Evolutionary conservation across 768 basidiomycete species (phyloP), one percentile per base, ranked within the genome.

Genomic region (Porphyrellus cyaneotinctus): DNA sequence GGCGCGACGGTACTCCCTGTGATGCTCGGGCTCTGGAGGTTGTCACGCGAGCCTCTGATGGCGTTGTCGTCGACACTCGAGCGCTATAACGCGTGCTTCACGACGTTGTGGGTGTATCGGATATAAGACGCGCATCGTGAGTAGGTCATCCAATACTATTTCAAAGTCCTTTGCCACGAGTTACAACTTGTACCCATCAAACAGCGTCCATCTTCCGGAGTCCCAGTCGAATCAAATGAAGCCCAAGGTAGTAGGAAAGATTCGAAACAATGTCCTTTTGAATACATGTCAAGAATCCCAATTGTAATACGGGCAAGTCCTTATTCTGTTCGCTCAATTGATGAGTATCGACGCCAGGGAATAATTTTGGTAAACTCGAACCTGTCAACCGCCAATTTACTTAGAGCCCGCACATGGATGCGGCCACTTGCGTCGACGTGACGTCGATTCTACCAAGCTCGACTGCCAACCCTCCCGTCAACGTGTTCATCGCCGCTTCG

Each of bases 1-100:
- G 72, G 68, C 3, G 70, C 70, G 5, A 55, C 75, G 9, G 75
- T 73, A 12, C 35, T 82, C 6, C 83, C 85, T 11, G 76, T 84
- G 5, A 60, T 87, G 13, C 61, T 77, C 2, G 88, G 88, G 0
- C 58, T 88, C 11, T 78, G 71, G 56, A 62, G 72, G 4, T 54
- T 88, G 49, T 77, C 77, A 17, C 72, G 65, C 43, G 88, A 90
- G 56, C 83, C 84, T 3, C 57, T 78, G n/a, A 73, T 80, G 74
- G 68, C 77, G 9, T 76, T 87, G 46, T 60, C 77, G 5, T 81
- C 79, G 2, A 74, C 77, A 18, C 71, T 73, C 6, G 70, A 68
- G 28, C 75, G 85, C 18, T 84, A 81, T 56, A 12, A 22, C 15
- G 36, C 37, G 14, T 52, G 77, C 13, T 82, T 82, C 59, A 59